Base-by-base conservation (phyloP, 192 early-diverging fungal genomes). In the Obelidium mucronatum region DNA sequence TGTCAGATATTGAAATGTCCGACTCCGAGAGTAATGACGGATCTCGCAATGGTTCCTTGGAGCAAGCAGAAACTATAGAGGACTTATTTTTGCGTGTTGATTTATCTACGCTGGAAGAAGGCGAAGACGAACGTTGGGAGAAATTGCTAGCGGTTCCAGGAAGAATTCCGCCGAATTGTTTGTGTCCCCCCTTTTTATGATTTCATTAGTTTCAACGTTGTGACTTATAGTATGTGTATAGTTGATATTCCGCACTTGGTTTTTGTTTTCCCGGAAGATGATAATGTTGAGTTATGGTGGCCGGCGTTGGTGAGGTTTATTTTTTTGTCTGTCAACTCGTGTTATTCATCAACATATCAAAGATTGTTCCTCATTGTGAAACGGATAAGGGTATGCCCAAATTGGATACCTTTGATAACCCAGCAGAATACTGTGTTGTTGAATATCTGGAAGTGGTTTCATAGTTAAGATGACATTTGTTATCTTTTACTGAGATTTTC, bases 211-310 rank as follows among this genome's bases (percentile, higher is more conserved):
- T n/a, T n/a, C n/a, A n/a, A n/a, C n/a, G n/a, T n/a, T 66, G 40
- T 66, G 33, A 13, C 22, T 26, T 66, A 26, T 1, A 75, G n/a
- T n/a, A 13, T 74, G 11, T n/a, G 28, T 48, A 31, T 26, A 73
- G 75, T 48, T 54, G 31, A 81, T 55, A 2, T 17, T 17, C 42
- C 74, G 1, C 59, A 53, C 44, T 44, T 66, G 13, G 82, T 84
- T 13, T 84, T 78, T 44, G 79, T 83, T 3, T 67, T 76, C 59
- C 82, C 80, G 17, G 69, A 62, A 6, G 79, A 84, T 26, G 73
- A 70, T 19, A 40, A 67, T 26, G 40, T 22, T 1, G 52, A 44
- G 40, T 69, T 62, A 30, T 86, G 85, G 85, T 83, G 82, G 82
- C 80, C 82, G 26, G 85, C 80, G 28, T 31, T 86, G 63, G 82